These are phyloP conservation scores for Naganishia kalamii DNA, from an alignment of 768 basidiomycete species.

Conservation along the genomic window DNA sequence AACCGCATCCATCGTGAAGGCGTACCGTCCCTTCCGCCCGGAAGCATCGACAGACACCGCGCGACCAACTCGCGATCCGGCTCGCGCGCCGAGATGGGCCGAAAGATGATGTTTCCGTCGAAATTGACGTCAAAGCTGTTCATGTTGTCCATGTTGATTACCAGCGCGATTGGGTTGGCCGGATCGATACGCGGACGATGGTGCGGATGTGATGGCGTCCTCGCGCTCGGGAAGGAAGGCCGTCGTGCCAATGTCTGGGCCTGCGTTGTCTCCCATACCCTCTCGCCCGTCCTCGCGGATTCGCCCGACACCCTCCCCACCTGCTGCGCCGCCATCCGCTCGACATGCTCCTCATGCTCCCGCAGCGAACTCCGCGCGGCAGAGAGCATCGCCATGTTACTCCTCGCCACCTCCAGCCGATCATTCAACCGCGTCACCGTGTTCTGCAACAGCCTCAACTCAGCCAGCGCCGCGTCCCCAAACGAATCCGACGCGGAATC, in stretches of 20 bases:
- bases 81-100: slow-evolving; percentile 10
- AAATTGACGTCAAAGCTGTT: slow-evolving; percentile 26
- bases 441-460: slow-evolving; percentile 2
- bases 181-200: slow-evolving; percentile 15
- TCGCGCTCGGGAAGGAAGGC: slow-evolving; percentile 6
- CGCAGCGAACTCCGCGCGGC: slow-evolving; percentile 1
- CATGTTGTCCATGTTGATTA: slow-evolving; percentile 24
- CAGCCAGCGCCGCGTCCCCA: neutral
- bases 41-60: slow-evolving; percentile 24
- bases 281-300: no score
- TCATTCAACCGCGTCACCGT: slow-evolving; percentile 11
- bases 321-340: neutral
- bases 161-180: slow-evolving; percentile 19
- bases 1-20: slow-evolving; percentile 26
- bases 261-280: neutral
- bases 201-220: slow-evolving; percentile 14
- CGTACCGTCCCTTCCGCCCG: slow-evolving; percentile 21
- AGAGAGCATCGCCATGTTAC: slow-evolving; percentile 2
- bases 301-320: neutral
- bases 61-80: slow-evolving; percentile 22
- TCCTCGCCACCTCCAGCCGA: neutral
- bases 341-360: neutral
- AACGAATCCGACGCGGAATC: neutral
- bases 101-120: slow-evolving; percentile 23
- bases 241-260: slow-evolving; percentile 31